A percentile compares a stretch with the other conserved stretches of the same genome.
phyloP scores from a whole-genome alignment of 768 basidiomycete species.

The Epithele typhae region DNA sequence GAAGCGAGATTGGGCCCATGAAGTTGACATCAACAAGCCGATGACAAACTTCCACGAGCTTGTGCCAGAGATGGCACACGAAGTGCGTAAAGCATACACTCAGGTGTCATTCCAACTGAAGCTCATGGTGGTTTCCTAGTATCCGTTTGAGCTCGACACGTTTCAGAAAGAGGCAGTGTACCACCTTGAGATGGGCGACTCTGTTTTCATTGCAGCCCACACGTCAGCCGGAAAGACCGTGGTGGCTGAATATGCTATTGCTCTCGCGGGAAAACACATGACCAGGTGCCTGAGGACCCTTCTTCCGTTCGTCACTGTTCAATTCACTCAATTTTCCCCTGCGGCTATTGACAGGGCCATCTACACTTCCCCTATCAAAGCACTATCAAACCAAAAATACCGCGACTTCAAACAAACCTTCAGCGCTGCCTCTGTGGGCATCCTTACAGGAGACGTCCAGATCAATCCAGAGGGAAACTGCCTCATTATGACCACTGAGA shows the following conservation, averaged over 20 bases:
- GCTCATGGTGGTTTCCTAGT: slow-evolving; percentile 51
- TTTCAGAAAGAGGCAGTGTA: slow-evolving; percentile 99
- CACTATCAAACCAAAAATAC: slow-evolving; percentile 98
- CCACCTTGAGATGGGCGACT: slow-evolving; percentile 94
- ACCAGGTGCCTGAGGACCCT: slow-evolving; percentile 73
- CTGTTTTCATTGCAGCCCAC: slow-evolving; percentile 99
- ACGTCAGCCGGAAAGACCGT: slow-evolving; percentile 99
- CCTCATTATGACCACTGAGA: slow-evolving; percentile 97
- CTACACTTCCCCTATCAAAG: slow-evolving; percentile 98
- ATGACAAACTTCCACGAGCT: slow-evolving; percentile 87
- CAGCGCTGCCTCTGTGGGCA: slow-evolving; percentile 86
- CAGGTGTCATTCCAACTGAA: no score
- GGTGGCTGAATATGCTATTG: slow-evolving; percentile 98
- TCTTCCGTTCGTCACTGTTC: no score
- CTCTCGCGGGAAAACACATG: slow-evolving; percentile 96
- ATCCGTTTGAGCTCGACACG: slow-evolving; percentile 97
- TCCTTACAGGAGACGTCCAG: slow-evolving; percentile 97
- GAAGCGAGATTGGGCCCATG: slow-evolving; percentile 97
- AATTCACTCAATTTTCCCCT: not conserved
- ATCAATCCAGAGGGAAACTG: slow-evolving; percentile 98
- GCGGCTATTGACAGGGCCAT: slow-evolving; percentile 62
- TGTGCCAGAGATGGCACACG: slow-evolving; percentile 94
- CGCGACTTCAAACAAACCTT: slow-evolving; percentile 98
- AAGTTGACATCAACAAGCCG: slow-evolving; percentile 88
- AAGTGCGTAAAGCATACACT: slow-evolving; percentile 41